These are phyloP conservation scores for Sphagnum fallax DNA, from an alignment of 228 moss, liverwort and hornwort species.

Conservation along the genomic window DNA sequence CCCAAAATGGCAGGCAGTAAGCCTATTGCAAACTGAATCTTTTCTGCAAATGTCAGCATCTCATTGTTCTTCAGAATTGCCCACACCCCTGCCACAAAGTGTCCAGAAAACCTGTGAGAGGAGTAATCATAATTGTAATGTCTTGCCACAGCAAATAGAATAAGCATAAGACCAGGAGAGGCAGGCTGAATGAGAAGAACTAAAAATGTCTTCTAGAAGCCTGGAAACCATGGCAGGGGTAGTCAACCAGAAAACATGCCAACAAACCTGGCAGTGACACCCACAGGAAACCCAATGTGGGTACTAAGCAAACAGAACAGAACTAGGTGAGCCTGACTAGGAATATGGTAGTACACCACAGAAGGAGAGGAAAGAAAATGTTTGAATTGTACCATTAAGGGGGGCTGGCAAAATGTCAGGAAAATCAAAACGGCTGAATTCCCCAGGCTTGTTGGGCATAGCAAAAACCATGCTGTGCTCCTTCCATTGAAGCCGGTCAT, in stretches of 20 bases:
- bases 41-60: conserved; percentile 87
- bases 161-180: no score
- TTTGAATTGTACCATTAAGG: conserved; percentile 50
- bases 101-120: neutral
- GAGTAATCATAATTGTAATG: neutral
- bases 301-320: no score
- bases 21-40: conserved; percentile 86
- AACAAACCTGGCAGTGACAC: no score
- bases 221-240: no score
- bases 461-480: conserved; percentile 99
- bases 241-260: no score
- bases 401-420: conserved; percentile 87
- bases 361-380: no score
- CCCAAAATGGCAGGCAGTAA: conserved; percentile 94
- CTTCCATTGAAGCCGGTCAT: conserved; percentile 98
- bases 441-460: conserved; percentile 91
- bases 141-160: no score
- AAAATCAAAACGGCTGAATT: conserved; percentile 97
- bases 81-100: conserved; percentile 63
- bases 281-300: no score
- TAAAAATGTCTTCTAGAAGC: no score
- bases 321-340: no score
- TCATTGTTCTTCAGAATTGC: conserved; percentile 94
- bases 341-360: no score
- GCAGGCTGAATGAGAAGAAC: no score